Percentiles rank a stretch among this genome's conserved stretches.
These are phyloP conservation scores for Neurospora hispaniola DNA, from an alignment of 495 filamentous ascomycete genomes.

Conservation along the genomic window DNA sequence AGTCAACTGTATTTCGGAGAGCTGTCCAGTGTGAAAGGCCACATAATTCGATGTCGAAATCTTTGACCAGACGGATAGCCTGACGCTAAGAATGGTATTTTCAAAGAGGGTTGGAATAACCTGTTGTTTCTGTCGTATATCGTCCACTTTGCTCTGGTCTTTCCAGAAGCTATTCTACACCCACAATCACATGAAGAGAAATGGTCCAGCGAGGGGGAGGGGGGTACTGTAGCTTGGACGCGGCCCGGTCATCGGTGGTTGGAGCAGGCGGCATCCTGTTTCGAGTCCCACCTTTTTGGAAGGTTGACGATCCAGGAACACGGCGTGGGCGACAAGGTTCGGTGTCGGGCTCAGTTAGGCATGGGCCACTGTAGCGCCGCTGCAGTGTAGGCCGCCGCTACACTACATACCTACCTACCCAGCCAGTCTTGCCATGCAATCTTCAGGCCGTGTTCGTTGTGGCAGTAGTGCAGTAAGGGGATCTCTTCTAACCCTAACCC, in stretches of 20 bases:
- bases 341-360: neutral
- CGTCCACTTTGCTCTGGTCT: neutral
- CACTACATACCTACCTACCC: no score
- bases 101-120: neutral
- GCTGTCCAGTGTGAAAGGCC: neutral
- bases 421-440: neutral
- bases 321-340: neutral
- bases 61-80: neutral
- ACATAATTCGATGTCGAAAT: neutral
- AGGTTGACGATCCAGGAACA: neutral
- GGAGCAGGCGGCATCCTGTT: neutral
- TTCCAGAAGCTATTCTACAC: neutral
- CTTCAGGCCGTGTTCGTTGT: no score
- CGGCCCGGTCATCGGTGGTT: neutral
- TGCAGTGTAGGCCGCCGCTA: neutral
- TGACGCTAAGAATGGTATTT: neutral
- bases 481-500: no score
- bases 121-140: neutral
- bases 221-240: neutral
- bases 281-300: neutral
- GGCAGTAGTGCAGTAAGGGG: no score
- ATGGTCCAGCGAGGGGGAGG: neutral
- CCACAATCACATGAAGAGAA: neutral
- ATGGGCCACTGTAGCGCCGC: neutral
- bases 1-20: neutral